These are phyloP conservation scores for Lentinula guzmanii DNA, from an alignment of 768 basidiomycete species.

Conservation along the genomic window DNA sequence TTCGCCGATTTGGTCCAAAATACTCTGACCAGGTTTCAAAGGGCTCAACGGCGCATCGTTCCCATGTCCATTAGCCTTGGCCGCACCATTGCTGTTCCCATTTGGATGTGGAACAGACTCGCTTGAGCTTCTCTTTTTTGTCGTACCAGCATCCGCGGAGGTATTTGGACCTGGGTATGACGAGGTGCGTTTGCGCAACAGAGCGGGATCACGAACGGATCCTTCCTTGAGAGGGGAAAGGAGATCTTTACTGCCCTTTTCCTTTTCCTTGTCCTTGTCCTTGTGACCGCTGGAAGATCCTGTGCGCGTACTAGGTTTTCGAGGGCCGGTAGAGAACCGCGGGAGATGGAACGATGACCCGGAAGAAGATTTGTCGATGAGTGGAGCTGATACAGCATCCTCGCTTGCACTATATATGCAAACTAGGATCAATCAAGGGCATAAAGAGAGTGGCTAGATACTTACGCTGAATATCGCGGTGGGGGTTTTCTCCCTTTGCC, in stretches of 20 bases:
- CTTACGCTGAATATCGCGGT: conserved; percentile 64
- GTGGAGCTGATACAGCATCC: conserved; percentile 3
- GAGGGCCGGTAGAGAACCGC: conserved; percentile 32
- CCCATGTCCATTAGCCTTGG: conserved; percentile 4
- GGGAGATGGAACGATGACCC: conserved; percentile 38
- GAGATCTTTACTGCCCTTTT: conserved; percentile 19
- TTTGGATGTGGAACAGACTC: not conserved
- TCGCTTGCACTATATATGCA: conserved; percentile 25
- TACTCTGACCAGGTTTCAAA: conserved; percentile 35
- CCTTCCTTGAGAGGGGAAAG: not conserved
- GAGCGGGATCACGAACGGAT: conserved; percentile 24
- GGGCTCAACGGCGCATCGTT: conserved; percentile 16
- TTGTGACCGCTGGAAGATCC: conserved; percentile 34
- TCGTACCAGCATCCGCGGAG: conserved; percentile 18
- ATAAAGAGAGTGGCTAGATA: conserved; percentile 11
- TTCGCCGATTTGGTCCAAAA: conserved; percentile 85
- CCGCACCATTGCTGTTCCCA: not conserved
- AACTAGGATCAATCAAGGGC: conserved; percentile 3
- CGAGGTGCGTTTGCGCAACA: conserved; percentile 54
- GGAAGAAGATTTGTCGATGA: conserved; percentile 32
- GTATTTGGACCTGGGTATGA: conserved; percentile 18
- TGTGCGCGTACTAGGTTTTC: conserved; percentile 35
- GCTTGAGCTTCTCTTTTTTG: not conserved
- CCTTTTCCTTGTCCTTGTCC: conserved; percentile 17
- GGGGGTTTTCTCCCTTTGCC: conserved; percentile 77